phyloP scores from a whole-genome alignment of 192 early-diverging fungal genomes.

The Entomortierella beljakovae region DNA sequence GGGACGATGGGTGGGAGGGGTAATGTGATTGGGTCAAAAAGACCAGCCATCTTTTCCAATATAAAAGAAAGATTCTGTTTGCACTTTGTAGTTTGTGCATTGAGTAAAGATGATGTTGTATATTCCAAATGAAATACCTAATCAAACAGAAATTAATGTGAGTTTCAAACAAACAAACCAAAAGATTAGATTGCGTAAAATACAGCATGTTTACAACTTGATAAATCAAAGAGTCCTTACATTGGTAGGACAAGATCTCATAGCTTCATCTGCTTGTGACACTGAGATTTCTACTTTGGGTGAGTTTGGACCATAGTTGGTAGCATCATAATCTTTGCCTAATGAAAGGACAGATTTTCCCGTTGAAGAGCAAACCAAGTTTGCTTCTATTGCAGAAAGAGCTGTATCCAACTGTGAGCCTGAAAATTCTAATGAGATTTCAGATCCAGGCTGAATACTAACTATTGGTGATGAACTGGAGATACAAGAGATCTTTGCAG shows the following conservation, averaged over 20 bases:
- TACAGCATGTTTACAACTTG: not conserved
- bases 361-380: slow-evolving; percentile 24
- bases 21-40: not conserved
- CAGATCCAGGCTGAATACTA: slow-evolving; percentile 5
- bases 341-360: not conserved
- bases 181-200: no score
- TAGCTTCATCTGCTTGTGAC: slow-evolving; percentile 3
- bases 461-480: not conserved
- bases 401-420: not conserved
- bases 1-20: not conserved
- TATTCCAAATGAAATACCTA: slow-evolving; percentile 24
- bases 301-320: not conserved
- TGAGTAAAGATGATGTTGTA: not conserved
- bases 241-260: slow-evolving; percentile 26
- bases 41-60: not conserved
- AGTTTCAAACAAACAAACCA: not conserved
- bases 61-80: not conserved
- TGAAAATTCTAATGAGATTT: slow-evolving; percentile 14
- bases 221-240: slow-evolving; percentile 25
- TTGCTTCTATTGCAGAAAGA: slow-evolving; percentile 4
- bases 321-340: not conserved
- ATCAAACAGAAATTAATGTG: not conserved
- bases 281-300: slow-evolving; percentile 3
- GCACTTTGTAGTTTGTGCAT: not conserved
- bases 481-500: slow-evolving; percentile 17